Evolutionary conservation across 176 grass and related monocot genomes (phyloP).

Genomic region (Luzula sylvatica): DNA sequence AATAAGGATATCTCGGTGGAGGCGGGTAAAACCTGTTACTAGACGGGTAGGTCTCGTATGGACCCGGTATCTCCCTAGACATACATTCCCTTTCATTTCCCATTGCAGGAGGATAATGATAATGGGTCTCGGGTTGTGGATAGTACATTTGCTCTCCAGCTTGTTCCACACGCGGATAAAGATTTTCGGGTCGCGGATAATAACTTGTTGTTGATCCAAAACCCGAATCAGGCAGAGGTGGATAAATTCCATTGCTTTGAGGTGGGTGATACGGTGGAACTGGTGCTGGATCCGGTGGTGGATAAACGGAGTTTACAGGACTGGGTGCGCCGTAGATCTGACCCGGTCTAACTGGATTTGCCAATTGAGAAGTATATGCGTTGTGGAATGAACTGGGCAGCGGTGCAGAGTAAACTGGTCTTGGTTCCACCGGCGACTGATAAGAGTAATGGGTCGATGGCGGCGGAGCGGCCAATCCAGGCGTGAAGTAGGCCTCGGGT

Average conservation of each 20-base stretch:
- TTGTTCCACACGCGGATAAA: not conserved
- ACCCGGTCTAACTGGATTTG: not conserved
- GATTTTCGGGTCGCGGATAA: constrained; percentile 25
- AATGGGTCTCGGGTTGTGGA: not conserved
- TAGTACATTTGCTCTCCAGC: not conserved
- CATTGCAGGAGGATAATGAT: not conserved
- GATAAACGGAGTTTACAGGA: not conserved
- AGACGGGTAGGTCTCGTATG: not conserved
- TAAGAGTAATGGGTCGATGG: constrained; percentile 11
- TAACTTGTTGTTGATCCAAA: not conserved
- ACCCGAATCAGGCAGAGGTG: not conserved
- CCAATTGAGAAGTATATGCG: not conserved
- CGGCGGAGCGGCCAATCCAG: not conserved
- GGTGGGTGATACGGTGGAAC: not conserved
- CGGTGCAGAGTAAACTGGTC: constrained; percentile 7
- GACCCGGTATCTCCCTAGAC: not conserved
- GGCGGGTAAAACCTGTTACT: constrained; percentile 14
- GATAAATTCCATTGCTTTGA: constrained; percentile 1
- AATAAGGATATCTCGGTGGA: constrained; percentile 16
- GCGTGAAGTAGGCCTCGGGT: not conserved
- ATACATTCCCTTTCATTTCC: not conserved
- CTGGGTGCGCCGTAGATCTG: not conserved
- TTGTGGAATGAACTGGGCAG: not conserved
- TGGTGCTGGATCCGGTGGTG: not conserved
- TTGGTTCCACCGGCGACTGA: not conserved